Base-by-base conservation (phyloP, 257 asterid genomes). In the Salvia miltiorrhiza region DNA sequence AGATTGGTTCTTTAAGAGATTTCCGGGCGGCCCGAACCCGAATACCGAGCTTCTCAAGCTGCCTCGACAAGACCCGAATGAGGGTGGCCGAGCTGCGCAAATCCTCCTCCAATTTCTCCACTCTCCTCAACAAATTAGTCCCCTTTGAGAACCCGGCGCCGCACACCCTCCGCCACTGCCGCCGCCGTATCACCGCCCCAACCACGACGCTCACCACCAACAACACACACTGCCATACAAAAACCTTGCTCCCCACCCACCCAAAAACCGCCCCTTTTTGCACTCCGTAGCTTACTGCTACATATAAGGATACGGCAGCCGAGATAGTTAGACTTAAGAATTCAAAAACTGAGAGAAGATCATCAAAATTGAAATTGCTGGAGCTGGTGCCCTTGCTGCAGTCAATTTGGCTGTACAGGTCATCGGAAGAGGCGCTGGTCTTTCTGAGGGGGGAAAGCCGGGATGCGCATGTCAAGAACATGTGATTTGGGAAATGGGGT, bases 91-190 rank as follows among this genome's bases (percentile, higher is more conserved):
- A 85, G 76, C 85, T 84, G 54, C 86, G 83, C 65, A 85, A 83
- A 66, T 84, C 94, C 74, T 85, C 88, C 84, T 93, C 98, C 81
- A 93, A 32, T 69, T 82, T 88, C 83, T 88, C 96, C 75, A 90
- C 86, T 73, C 96, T 87, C 54, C 79, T 93, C 81, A 78, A 74
- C 78, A 88, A 80, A 79, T 85, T 79, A 67, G 76, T 41, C 39
- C 82, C 75, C 61, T 84, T 77, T 7, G 88, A 78, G 55, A 76
- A 57, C 10, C 77, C 84, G 17, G 66, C 74, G 47, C 74, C 80
- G 63, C 86, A 85, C 76, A 84, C 77, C 85, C 92, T 85, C 79
- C 76, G 70, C 95, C 96, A 93, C 61, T 93, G 98, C 86, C 94
- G 82, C 82, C 88, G 79, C 83, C 97, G 77, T 57, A 93, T 88